Conservation (phyloP, 768 basidiomycete species). For the Hortiboletus flavorubellus region DNA sequence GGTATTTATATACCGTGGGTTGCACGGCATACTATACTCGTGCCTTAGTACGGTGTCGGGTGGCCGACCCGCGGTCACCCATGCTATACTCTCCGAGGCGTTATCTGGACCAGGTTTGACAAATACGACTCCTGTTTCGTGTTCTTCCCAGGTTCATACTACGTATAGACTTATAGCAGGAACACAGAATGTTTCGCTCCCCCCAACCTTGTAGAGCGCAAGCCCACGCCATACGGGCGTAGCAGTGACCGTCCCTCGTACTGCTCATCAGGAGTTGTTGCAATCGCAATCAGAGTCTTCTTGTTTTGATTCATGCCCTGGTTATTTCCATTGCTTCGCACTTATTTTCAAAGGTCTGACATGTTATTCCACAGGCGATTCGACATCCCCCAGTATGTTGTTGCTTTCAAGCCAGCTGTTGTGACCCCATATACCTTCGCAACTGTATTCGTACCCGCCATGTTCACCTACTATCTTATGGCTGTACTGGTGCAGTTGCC, state of each 20-base stretch:
- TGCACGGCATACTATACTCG: too few species aligned
- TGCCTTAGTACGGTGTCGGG: too few species aligned
- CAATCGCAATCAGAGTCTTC: neutral
- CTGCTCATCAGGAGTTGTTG: neutral
- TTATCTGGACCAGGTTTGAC: too few species aligned
- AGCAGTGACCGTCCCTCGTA: neutral
- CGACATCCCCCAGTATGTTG: conserved; percentile 7
- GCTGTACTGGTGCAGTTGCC: conserved; percentile 53
- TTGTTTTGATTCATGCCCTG: conserved; percentile 8
- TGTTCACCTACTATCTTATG: conserved; percentile 47
- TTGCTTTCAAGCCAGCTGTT: conserved; percentile 14
- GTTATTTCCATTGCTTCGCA: conserved; percentile 1
- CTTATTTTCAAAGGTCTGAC: neutral
- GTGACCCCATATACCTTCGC: conserved; percentile 29
- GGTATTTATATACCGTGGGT: too few species aligned
- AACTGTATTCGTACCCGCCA: conserved; percentile 39
- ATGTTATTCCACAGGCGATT: conserved; percentile 1
- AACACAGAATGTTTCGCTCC: too few species aligned
- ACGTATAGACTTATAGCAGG: too few species aligned
- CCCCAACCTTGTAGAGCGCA: neutral
- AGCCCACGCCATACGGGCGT: neutral
- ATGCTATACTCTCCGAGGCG: too few species aligned
- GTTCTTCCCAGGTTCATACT: too few species aligned
- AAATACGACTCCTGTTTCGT: too few species aligned
- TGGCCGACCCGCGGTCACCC: too few species aligned